Base-by-base conservation (phyloP, 441 rosid species). In the Syzygium malaccense region DNA sequence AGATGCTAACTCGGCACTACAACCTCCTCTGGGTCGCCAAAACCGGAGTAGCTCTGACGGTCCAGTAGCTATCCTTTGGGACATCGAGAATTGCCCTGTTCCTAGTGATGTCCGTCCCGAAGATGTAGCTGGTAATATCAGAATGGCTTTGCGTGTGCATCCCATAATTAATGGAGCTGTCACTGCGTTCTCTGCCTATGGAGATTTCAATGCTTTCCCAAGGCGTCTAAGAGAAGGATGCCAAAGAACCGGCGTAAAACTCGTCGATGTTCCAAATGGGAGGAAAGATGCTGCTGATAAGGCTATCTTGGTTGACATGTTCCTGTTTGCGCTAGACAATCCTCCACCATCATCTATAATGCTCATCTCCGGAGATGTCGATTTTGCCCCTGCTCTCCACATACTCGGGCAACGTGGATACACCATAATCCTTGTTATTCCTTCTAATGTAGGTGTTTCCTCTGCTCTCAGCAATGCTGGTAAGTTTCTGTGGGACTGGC, bases 271-370 rank as follows among this genome's bases (percentile, higher is more conserved):
- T 87, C 99, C 99, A 14, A 98, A 98, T 79, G 98, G 98, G 62
- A 95, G 99, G 88, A 98, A 98, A 93, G 99, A 97, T 89, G 99
- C 99, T 55, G 96, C 99, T 66, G 99, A 98, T 90, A 98, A 96
- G 91, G 99, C 99, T 56, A 98, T 98, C 89, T 88, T 98, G 90
- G 94, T 98, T 32, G 99, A 98, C 91, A 96, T 98, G 99, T 98
- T 98, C 89, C 94, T 98, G 88, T 98, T 98, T 91, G 98, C 95
- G 13, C 98, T 98, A 6, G 99, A 98, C 91, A 93, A 98, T 87
- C 97, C 93, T 15, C 97, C 99, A 1, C 99, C 99, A 85, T 92
- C 99, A 9, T 95, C 98, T 25, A 95, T 98, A 88, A 91, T 98
- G 94, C 94, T 98, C 48, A 95, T 98, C n/a, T 95, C 99, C 0